These are phyloP conservation scores for Brassica rapa DNA, from an alignment of 345 rosid species.

Conservation along the genomic window DNA sequence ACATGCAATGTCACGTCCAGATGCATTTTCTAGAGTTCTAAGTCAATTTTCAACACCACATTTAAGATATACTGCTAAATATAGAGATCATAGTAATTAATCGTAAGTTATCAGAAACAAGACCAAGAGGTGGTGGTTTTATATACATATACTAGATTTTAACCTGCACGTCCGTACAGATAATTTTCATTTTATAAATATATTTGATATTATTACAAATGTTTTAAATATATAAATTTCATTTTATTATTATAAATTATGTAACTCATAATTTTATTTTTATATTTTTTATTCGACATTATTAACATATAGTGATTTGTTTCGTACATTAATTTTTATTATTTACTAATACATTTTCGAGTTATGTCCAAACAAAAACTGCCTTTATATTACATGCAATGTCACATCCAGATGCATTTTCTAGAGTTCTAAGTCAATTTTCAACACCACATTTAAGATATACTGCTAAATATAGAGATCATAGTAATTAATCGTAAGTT, in stretches of 20 bases:
- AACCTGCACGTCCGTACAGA: too few relatives aligned
- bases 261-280: too few relatives aligned
- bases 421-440: neutral
- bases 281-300: too few relatives aligned
- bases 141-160: too few relatives aligned
- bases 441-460: neutral
- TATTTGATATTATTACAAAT: too few relatives aligned
- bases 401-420: neutral
- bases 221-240: too few relatives aligned
- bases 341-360: too few relatives aligned
- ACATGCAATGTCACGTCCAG: neutral
- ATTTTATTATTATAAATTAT: too few relatives aligned
- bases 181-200: too few relatives aligned
- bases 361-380: neutral
- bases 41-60: constrained; percentile 14
- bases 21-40: neutral
- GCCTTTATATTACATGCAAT: neutral
- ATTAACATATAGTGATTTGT: too few relatives aligned
- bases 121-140: neutral
- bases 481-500: neutral
- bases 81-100: neutral
- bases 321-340: too few relatives aligned
- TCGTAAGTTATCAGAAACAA: neutral
- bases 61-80: neutral
- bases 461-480: neutral